phyloP scores from a whole-genome alignment of 2,329 filamentous ascomycete genomes.

The Xylaria multiplex region DNA sequence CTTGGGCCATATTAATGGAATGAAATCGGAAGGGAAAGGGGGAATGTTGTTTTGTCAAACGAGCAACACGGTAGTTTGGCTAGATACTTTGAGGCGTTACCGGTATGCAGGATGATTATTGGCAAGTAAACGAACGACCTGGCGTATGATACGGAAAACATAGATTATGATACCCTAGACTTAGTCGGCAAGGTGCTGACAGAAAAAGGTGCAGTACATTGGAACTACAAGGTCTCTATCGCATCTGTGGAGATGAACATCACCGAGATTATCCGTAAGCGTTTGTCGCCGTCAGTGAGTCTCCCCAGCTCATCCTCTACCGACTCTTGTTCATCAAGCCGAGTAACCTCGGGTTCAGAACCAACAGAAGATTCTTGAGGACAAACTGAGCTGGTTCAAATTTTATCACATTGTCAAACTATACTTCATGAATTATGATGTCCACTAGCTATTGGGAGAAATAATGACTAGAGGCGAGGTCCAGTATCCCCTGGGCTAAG shows the following conservation, averaged over 20 bases:
- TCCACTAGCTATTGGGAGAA: neutral
- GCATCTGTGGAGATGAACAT: neutral
- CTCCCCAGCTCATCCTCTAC: neutral
- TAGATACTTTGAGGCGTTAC: slow-evolving; percentile 17
- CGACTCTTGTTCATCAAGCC: neutral
- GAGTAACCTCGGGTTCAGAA: neutral
- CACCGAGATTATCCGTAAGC: neutral
- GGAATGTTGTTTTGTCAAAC: neutral
- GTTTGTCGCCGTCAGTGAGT: neutral
- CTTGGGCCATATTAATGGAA: slow-evolving; percentile 38
- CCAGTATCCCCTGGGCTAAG: too few species aligned
- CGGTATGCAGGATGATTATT: neutral
- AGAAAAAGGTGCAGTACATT: neutral
- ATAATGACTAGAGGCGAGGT: too few species aligned
- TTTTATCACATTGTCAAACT: too few species aligned
- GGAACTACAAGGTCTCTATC: neutral
- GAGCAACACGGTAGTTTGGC: neutral
- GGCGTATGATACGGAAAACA: slow-evolving; percentile 24
- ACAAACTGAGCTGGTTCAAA: neutral
- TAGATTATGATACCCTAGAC: slow-evolving; percentile 40
- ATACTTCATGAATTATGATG: neutral
- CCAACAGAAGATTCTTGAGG: neutral
- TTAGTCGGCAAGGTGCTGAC: neutral
- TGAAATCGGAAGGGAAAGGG: neutral
- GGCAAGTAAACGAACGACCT: neutral